Percentiles rank a stretch among this genome's conserved stretches.
Conservation (phyloP, 2,329 filamentous ascomycete genomes). For the Penicillium nordicum region DNA sequence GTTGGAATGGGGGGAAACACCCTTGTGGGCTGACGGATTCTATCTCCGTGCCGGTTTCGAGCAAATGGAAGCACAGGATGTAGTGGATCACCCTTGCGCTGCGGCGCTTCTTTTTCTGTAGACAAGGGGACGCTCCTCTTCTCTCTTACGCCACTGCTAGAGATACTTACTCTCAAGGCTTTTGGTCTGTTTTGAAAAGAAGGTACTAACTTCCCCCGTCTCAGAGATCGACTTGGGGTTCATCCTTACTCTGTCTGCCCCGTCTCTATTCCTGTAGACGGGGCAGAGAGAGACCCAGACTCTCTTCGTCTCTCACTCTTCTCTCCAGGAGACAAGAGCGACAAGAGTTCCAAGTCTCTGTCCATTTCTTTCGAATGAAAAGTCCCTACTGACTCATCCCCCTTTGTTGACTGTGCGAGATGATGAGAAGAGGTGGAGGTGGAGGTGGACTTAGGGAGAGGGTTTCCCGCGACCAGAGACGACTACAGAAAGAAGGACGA, state of each 20-base stretch:
- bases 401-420: neutral
- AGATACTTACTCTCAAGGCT: neutral
- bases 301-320: neutral
- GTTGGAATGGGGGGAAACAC: slow-evolving; percentile 2
- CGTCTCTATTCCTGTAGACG: neutral
- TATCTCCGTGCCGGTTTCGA: slow-evolving; percentile 17
- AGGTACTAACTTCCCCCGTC: neutral
- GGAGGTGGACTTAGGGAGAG: neutral
- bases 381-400: neutral
- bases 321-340: neutral
- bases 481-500: neutral
- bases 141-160: neutral
- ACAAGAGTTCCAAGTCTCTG: neutral
- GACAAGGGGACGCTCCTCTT: neutral
- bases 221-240: neutral
- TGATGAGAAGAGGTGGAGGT: neutral
- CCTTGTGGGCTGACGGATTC: slow-evolving; percentile 16
- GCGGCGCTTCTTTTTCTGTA: neutral
- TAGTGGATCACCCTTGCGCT: slow-evolving; percentile 11
- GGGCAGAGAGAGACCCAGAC: neutral
- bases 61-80: slow-evolving; percentile 10
- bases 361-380: neutral
- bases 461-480: neutral
- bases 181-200: neutral
- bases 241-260: neutral